Percentiles rank a stretch among this genome's conserved stretches.
phyloP scores from a whole-genome alignment of 2,329 filamentous ascomycete genomes.

The Penicillium sp. region DNA sequence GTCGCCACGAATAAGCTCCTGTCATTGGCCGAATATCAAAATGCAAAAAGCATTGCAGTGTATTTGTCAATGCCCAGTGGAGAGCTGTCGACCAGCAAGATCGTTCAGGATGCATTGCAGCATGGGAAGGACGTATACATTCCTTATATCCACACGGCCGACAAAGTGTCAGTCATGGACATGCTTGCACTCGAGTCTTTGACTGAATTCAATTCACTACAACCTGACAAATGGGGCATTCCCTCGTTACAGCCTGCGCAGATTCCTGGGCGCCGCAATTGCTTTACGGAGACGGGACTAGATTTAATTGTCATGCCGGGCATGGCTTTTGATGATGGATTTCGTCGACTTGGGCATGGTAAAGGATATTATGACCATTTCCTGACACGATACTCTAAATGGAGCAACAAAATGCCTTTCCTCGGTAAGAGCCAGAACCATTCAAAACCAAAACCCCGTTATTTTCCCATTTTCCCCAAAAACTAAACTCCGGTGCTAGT shows the following conservation, averaged over 20 bases:
- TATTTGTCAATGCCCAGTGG: conserved; percentile 89
- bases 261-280: conserved; percentile 61
- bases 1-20: conserved; percentile 60
- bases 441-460: conserved; percentile 5
- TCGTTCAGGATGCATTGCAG: conserved; percentile 73
- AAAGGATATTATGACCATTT: conserved; percentile 98
- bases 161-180: conserved; percentile 73
- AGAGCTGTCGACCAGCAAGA: conserved; percentile 76
- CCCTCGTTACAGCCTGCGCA: conserved; percentile 69
- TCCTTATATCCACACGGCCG: conserved; percentile 71
- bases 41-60: conserved; percentile 70
- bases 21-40: conserved; percentile 64
- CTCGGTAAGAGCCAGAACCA: conserved; percentile 47
- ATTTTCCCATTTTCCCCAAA: conserved; percentile 9
- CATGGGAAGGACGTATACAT: conserved; percentile 82
- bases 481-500: conserved; percentile 45
- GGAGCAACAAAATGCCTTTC: conserved; percentile 48
- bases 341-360: conserved; percentile 81
- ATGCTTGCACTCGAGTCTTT: conserved; percentile 76
- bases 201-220: conserved; percentile 69
- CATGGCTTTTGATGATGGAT: conserved; percentile 74
- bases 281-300: conserved; percentile 55
- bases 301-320: conserved; percentile 90
- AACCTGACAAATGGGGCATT: conserved; percentile 85
- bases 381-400: conserved; percentile 63